Conservation (phyloP, 768 basidiomycete genomes). For the Suillus americanus region DNA sequence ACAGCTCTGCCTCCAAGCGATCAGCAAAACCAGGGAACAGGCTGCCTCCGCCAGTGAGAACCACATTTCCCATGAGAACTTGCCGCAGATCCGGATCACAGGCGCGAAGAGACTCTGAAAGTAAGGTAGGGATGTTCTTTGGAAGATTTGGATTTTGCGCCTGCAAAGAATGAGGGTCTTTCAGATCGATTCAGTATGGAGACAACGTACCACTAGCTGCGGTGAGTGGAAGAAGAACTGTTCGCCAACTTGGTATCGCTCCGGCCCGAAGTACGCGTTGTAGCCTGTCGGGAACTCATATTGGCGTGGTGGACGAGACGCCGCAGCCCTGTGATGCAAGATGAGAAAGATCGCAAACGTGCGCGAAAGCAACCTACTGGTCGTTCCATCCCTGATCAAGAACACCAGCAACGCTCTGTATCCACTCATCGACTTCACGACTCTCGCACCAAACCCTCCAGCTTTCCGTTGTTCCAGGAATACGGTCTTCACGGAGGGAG, state of each 20-base stretch:
- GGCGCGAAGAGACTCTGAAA: slow-evolving; percentile 73
- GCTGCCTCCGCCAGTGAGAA: slow-evolving; percentile 93
- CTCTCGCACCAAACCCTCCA: slow-evolving; percentile 82
- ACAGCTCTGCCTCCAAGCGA: slow-evolving; percentile 75
- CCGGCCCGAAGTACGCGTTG: slow-evolving; percentile 76
- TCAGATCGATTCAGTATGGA: slow-evolving; percentile 2
- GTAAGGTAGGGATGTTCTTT: slow-evolving; percentile 72
- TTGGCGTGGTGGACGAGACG: slow-evolving; percentile 54
- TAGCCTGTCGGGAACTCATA: slow-evolving; percentile 98
- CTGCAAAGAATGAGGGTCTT: slow-evolving; percentile 25
- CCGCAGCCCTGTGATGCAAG: slow-evolving; percentile 48
- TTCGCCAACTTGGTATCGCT: slow-evolving; percentile 85
- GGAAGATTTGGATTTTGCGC: slow-evolving; percentile 66
- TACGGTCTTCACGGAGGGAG: slow-evolving; percentile 72
- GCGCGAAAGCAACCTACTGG: slow-evolving; percentile 48
- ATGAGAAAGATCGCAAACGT: not conserved
- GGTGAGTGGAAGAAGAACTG: slow-evolving; percentile 80
- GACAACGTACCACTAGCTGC: slow-evolving; percentile 46
- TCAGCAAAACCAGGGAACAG: slow-evolving; percentile 85
- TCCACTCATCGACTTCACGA: slow-evolving; percentile 91
- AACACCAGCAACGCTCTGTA: slow-evolving; percentile 85
- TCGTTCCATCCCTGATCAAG: slow-evolving; percentile 88
- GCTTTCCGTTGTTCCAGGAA: slow-evolving; percentile 68
- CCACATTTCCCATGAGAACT: slow-evolving; percentile 88
- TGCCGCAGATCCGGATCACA: slow-evolving; percentile 93